Conservation (phyloP, 140 eudicot genomes). For the Anethum foeniculum region DNA sequence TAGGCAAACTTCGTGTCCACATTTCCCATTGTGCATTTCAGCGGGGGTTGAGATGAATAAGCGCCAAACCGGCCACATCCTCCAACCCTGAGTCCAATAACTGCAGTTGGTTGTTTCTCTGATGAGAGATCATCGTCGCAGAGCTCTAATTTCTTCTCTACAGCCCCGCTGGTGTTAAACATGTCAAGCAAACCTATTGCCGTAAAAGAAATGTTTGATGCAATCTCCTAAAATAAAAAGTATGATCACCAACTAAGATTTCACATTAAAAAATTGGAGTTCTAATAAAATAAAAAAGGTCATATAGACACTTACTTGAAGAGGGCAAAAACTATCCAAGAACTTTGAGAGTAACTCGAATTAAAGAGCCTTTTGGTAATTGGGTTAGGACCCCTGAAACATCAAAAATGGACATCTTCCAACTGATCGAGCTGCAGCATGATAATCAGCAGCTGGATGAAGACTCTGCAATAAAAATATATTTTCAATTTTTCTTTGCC, state of each 20-base stretch:
- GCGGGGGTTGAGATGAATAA: constrained; percentile 63
- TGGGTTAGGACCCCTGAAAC: constrained; percentile 48
- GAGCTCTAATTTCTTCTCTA: constrained; percentile 25
- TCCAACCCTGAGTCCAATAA: constrained; percentile 44
- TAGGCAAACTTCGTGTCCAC: constrained; percentile 38
- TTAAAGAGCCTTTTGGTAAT: constrained; percentile 50
- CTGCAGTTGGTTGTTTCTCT: constrained; percentile 33
- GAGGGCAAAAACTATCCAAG: constrained; percentile 81
- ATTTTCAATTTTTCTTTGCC: neutral
- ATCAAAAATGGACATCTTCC: constrained; percentile 56
- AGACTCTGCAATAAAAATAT: constrained; percentile 49
- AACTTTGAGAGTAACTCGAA: constrained; percentile 76
- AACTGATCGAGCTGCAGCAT: constrained; percentile 83
- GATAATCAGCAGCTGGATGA: constrained; percentile 93
- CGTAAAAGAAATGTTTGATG: constrained; percentile 55
- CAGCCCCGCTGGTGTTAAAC: constrained; percentile 75
- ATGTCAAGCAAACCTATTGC: constrained; percentile 82
- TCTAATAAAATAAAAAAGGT: neutral
- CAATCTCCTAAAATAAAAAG: constrained; percentile 42
- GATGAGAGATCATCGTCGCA: constrained; percentile 20
- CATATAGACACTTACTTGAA: constrained; percentile 39
- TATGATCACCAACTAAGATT: neutral
- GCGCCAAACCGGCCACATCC: constrained; percentile 84
- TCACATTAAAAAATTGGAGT: neutral
- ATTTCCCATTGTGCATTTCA: constrained; percentile 47